Evolutionary conservation across 1,284 basidiomycete species (phyloP).

Genomic region (Pterula multifida): DNA sequence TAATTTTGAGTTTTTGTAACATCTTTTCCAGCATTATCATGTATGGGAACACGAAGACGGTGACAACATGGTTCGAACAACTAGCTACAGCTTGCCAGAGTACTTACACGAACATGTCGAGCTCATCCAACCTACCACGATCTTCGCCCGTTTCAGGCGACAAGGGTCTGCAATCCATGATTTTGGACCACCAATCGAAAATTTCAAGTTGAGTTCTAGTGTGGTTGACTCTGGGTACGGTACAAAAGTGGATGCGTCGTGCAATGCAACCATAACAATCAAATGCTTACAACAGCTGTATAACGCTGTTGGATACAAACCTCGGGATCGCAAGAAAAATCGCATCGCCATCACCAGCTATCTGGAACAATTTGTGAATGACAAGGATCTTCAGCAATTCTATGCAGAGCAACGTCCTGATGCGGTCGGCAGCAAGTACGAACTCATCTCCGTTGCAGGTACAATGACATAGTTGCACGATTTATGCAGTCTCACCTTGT

Average conservation of each 20-base stretch:
- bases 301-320: conserved; percentile 31
- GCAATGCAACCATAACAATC: conserved; percentile 26
- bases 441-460: conserved; percentile 38
- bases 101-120: conserved; percentile 53
- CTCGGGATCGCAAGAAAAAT: conserved; percentile 27
- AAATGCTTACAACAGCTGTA: conserved; percentile 32
- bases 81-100: conserved; percentile 55
- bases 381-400: conserved; percentile 40
- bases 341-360: conserved; percentile 47
- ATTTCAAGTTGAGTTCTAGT: conserved; percentile 8
- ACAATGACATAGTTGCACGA: conserved; percentile 2
- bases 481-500: conserved; percentile 5
- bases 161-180: conserved; percentile 30
- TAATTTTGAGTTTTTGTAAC: too few species aligned
- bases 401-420: conserved; percentile 33
- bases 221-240: conserved; percentile 15
- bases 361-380: conserved; percentile 41
- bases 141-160: conserved; percentile 43
- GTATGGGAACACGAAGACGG: conserved; percentile 45
- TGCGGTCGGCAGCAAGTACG: conserved; percentile 30
- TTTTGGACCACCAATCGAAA: conserved; percentile 5
- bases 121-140: conserved; percentile 63
- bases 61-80: conserved; percentile 50
- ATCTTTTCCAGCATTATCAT: conserved; percentile 41
- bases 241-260: conserved; percentile 37